Base-by-base conservation (phyloP, 139 green algal species). In the Pedinophyceae sp. region DNA sequence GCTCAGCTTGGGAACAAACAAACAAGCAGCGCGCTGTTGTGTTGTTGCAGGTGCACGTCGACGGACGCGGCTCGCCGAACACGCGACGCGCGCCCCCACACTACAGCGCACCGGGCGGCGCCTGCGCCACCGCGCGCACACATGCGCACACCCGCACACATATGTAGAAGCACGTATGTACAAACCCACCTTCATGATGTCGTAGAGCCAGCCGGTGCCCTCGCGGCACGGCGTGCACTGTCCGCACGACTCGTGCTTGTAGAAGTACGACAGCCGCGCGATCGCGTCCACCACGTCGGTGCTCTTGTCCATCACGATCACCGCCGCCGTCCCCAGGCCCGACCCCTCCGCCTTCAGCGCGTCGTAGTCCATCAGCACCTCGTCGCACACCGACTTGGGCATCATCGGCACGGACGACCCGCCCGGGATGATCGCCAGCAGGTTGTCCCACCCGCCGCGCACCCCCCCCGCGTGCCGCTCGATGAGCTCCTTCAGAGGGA, bases 271-370 rank as follows among this genome's bases (percentile, higher is more conserved):
- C 56, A 98, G 74, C 27, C 85, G 62, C 27, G 75, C 71, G 62
- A 98, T 97, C 43, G 90, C 90, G 52, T 96, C 90, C 34, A 98
- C 88, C 2, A 93, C 67, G 60, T 98, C 90, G 4, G 90, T 96
- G 39, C 46, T 76, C 75, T 97, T 97, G 73, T 98, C 85, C 89
- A 97, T 98, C 25, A 97, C 90, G 52, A 97, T 98, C n/a, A 98
- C 89, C 2, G 89, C 90, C 2, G 89, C 90, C 7, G 90, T 98
- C 38, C 90, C 90, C 58, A 98, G 72, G 46, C 86, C 87, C 2
- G 68, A 80, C 64, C 87, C 73, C 58, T 60, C 68, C 59, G 81
- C 82, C 76, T 95, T 96, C 4, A 97, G 73, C 1, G 82, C 80
- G 54, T 97, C 89, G 72, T 93, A 97, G 76, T 97, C 89, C 89